Conservation (phyloP, 2,329 filamentous ascomycete genomes). For the Alternaria hordeiaustralica region DNA sequence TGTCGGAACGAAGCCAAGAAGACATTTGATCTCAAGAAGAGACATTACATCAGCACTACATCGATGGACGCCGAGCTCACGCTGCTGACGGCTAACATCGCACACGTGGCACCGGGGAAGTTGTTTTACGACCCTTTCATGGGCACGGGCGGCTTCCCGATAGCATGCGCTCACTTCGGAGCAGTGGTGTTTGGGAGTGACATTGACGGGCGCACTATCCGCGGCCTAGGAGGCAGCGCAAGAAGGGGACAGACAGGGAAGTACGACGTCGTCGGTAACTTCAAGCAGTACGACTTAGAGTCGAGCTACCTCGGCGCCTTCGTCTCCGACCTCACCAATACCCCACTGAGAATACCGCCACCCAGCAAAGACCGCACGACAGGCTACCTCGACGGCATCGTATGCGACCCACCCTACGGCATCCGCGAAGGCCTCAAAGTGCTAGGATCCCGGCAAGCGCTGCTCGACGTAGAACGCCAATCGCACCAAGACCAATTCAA, state of each 20-base stretch:
- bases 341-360: slow-evolving; percentile 63
- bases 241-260: slow-evolving; percentile 49
- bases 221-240: slow-evolving; percentile 65
- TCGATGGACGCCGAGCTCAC: slow-evolving; percentile 97
- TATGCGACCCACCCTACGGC: slow-evolving; percentile 96
- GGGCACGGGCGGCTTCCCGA: slow-evolving; percentile 89
- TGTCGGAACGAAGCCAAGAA: slow-evolving; percentile 69
- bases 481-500: slow-evolving; percentile 37
- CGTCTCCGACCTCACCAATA: slow-evolving; percentile 85
- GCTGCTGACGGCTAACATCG: slow-evolving; percentile 89
- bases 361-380: slow-evolving; percentile 13
- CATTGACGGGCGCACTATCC: slow-evolving; percentile 88
- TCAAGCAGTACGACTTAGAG: slow-evolving; percentile 78
- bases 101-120: slow-evolving; percentile 79
- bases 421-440: slow-evolving; percentile 92
- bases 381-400: slow-evolving; percentile 80
- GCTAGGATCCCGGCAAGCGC: slow-evolving; percentile 72
- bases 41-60: slow-evolving; percentile 91
- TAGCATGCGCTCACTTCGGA: slow-evolving; percentile 90
- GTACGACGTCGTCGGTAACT: slow-evolving; percentile 72
- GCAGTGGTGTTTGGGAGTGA: slow-evolving; percentile 85
- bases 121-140: slow-evolving; percentile 95
- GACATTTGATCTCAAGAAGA: slow-evolving; percentile 89
- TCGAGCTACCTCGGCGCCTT: slow-evolving; percentile 77
- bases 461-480: slow-evolving; percentile 30